Conservation (phyloP, 2,329 filamentous ascomycete species). For the Talaromyces sp. region DNA sequence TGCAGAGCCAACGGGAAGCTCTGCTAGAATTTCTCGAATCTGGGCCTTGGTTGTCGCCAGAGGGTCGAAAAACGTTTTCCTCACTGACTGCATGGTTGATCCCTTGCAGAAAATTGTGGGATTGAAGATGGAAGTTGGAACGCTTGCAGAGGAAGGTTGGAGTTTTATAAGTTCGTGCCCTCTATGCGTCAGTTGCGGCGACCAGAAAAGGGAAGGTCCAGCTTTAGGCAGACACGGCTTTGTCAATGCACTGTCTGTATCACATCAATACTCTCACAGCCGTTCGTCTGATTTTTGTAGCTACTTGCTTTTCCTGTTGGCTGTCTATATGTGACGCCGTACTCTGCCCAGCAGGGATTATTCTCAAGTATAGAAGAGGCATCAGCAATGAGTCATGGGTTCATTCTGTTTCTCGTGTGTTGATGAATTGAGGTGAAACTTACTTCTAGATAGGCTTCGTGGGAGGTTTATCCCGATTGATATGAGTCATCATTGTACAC, state of each 20-base stretch:
- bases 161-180: neutral
- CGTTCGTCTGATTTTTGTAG: neutral
- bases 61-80: conserved; percentile 17
- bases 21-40: conserved; percentile 10
- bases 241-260: neutral
- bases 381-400: neutral
- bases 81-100: conserved; percentile 12
- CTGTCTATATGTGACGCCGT: neutral
- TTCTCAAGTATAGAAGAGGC: too few relatives aligned
- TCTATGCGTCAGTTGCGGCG: neutral
- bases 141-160: neutral
- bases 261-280: too few relatives aligned
- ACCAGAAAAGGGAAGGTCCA: neutral
- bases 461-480: neutral
- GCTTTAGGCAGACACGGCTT: neutral
- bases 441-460: neutral
- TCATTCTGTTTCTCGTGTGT: neutral
- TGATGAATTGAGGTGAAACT: neutral
- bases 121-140: neutral
- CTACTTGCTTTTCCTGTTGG: neutral
- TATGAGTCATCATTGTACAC: neutral
- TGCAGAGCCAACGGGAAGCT: conserved; percentile 15
- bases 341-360: too few relatives aligned
- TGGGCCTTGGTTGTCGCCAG: conserved; percentile 15
- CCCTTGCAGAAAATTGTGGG: neutral